A percentile compares a stretch with the other conserved stretches of the same genome.
Conservation (phyloP, 495 filamentous ascomycete genomes). For the Penicillium alfredii region DNA sequence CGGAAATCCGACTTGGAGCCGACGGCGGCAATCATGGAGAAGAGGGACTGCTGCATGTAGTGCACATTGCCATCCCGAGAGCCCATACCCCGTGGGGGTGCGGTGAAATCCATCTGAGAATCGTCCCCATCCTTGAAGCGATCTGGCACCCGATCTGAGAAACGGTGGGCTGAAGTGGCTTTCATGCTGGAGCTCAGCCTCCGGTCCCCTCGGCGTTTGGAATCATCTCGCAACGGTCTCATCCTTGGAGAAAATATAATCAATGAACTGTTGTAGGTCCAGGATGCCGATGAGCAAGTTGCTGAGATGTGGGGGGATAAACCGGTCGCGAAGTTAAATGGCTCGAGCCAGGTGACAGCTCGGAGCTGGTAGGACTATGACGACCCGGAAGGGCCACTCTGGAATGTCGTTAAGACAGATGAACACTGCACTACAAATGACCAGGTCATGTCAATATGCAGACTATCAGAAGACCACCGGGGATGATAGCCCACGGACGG, state of each 20-base stretch:
- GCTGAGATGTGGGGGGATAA: slow-evolving; percentile 5
- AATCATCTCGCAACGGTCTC: slow-evolving; percentile 29
- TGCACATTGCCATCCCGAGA: slow-evolving; percentile 39
- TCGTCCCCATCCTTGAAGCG: slow-evolving; percentile 69
- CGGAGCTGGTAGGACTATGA: slow-evolving; percentile 18
- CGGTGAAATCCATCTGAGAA: slow-evolving; percentile 66
- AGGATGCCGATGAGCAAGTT: slow-evolving; percentile 1
- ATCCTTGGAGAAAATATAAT: slow-evolving; percentile 16
- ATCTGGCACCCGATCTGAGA: slow-evolving; percentile 70
- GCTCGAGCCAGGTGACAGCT: slow-evolving; percentile 20
- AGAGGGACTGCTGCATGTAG: slow-evolving; percentile 91
- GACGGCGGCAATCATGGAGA: slow-evolving; percentile 89
- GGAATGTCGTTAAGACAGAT: too few species aligned
- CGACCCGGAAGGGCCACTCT: slow-evolving; percentile 9
- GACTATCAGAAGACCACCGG: too few species aligned
- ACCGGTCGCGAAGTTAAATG: slow-evolving; percentile 9
- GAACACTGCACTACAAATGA: too few species aligned
- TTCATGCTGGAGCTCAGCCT: slow-evolving; percentile 32
- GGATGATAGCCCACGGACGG: too few species aligned
- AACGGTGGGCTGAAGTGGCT: slow-evolving; percentile 36
- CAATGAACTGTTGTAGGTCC: slow-evolving; percentile 6
- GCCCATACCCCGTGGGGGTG: slow-evolving; percentile 39
- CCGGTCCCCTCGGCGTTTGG: slow-evolving; percentile 27
- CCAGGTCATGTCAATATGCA: too few species aligned
- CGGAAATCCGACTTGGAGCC: slow-evolving; percentile 75